A percentile compares a stretch with the other conserved stretches of the same genome.
phyloP scores from a whole-genome alignment of 495 filamentous ascomycete species.

The Xylaria bambusicola region DNA sequence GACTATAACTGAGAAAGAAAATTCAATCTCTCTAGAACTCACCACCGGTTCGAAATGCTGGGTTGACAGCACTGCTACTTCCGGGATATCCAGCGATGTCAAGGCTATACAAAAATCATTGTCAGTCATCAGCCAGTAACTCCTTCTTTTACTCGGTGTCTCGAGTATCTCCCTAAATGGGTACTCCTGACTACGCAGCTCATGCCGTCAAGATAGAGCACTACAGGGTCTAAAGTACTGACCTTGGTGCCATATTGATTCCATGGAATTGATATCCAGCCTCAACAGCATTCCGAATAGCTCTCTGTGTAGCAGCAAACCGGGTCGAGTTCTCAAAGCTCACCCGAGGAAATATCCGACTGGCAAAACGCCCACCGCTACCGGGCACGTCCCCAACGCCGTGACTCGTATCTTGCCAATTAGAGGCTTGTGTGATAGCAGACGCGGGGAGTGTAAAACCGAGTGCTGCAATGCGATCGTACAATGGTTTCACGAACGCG shows the following conservation, averaged over 20 bases:
- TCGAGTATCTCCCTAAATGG: no score
- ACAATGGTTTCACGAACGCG: slow-evolving; percentile 48
- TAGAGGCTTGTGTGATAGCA: slow-evolving; percentile 19
- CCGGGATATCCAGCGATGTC: slow-evolving; percentile 36
- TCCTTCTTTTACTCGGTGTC: no score
- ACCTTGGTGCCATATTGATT: slow-evolving; percentile 35
- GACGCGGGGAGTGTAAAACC: slow-evolving; percentile 31
- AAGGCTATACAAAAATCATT: neutral
- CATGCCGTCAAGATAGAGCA: no score
- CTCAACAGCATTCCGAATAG: slow-evolving; percentile 41
- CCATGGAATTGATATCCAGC: slow-evolving; percentile 41
- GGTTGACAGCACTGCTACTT: slow-evolving; percentile 46
- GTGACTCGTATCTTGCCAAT: slow-evolving; percentile 21
- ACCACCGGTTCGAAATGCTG: slow-evolving; percentile 47
- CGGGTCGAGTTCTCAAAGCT: slow-evolving; percentile 38
- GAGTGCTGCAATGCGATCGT: slow-evolving; percentile 37
- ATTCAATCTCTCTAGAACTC: neutral
- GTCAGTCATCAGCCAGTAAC: neutral
- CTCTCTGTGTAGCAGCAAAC: slow-evolving; percentile 41
- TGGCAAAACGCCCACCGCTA: slow-evolving; percentile 39
- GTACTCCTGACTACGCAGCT: no score
- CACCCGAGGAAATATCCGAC: slow-evolving; percentile 51
- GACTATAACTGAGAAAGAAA: neutral
- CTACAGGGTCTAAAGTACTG: neutral
- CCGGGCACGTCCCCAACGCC: slow-evolving; percentile 26